Base-by-base conservation (phyloP, 805 yeast genomes). In the Ogataea siamensis region DNA sequence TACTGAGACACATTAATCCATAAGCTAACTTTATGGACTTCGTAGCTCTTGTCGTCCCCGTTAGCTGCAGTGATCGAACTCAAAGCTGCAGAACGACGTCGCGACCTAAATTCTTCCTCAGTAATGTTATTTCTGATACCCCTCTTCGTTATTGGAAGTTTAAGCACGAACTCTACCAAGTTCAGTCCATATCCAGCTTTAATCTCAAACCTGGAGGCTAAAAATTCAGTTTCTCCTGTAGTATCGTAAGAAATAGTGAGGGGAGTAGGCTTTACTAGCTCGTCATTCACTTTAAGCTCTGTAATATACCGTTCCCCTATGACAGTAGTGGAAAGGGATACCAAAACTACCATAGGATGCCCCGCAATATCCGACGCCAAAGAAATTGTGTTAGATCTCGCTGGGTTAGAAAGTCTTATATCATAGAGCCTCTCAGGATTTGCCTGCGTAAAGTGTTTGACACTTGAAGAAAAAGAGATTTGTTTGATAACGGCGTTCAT, bases 141-240 rank as follows among this genome's bases (percentile, higher is more conserved):
- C 20, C 26, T 34, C 38, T 16, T 26, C 23, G 18, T 20, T 31
- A n/a, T 34, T 32, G 62, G 62, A 26, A 53, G 54, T 33, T 47
- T 51, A 27, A 57, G 44, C 10, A 59, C 60, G 36, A 67, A 69
- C 24, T 64, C 70, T 25, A 73, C 54, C 37, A 66, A 53, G 42
- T 72, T 74, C 47, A 74, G 56, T 1, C 80, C 80, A 31, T 60
- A 47, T 13, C 71, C 68, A 22, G 74, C 54, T 44, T 68, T 72
- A 39, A 72, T 45, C 43, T 73, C 79, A 49, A 65, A 73, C 40
- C 64, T 62, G 56, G 66, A 41, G 44, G 63, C 60, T 42, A 45
- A 54, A 43, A 46, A 52, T 42, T 42, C 46, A 2, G 54, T 55
- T 21, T 50, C 47, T 7, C 37, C 43, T 11, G 41, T 39, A 4